phyloP scores from a whole-genome alignment of 768 basidiomycete species.

The Panaeolus papilionaceus region DNA sequence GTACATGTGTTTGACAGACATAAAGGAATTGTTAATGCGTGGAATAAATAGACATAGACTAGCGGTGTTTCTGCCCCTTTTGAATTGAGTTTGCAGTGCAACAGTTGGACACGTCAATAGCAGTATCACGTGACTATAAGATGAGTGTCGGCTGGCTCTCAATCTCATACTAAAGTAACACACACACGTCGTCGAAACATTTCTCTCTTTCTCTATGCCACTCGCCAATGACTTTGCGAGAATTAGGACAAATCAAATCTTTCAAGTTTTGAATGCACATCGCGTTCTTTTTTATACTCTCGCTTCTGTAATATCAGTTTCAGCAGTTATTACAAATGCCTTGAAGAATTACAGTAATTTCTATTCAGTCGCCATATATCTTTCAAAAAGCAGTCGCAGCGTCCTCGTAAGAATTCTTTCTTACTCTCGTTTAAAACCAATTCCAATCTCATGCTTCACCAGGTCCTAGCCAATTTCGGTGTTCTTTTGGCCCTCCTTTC shows the following conservation, averaged over 20 bases:
- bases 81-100: not conserved
- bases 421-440: not conserved
- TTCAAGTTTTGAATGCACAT: slow-evolving; percentile 61
- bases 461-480: slow-evolving; percentile 93
- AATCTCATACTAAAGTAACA: no score
- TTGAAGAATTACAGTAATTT: slow-evolving; percentile 88
- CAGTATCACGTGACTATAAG: not conserved
- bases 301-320: slow-evolving; percentile 72
- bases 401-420: slow-evolving; percentile 67
- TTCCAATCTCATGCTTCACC: slow-evolving; percentile 19
- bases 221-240: slow-evolving; percentile 51
- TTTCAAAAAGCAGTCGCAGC: slow-evolving; percentile 94
- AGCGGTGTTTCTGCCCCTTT: no score
- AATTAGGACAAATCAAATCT: slow-evolving; percentile 55
- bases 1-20: no score
- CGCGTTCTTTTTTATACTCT: slow-evolving; percentile 73
- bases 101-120: not conserved
- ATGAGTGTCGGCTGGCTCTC: not conserved
- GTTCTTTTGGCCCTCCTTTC: slow-evolving; percentile 77
- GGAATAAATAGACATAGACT: no score
- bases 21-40: no score
- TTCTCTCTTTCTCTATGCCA: slow-evolving; percentile 45
- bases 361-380: slow-evolving; percentile 90
- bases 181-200: no score
- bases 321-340: slow-evolving; percentile 78